Percentiles rank a stretch among this genome's conserved stretches.
Conservation (phyloP, 805 yeast genomes). For the Starmera dryadoides region DNA sequence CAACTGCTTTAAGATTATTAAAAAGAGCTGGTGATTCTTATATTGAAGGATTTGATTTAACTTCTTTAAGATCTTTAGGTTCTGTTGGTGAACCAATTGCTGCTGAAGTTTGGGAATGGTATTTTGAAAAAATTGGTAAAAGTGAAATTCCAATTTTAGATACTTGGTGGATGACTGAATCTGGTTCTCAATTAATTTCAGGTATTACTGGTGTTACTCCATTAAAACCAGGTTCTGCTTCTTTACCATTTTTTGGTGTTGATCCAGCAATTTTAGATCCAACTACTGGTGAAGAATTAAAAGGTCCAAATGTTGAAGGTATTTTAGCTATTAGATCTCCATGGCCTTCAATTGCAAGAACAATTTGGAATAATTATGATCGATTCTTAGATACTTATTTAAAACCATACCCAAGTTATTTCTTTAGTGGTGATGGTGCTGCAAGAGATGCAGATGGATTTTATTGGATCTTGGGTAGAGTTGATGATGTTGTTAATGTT, state of each 20-base stretch:
- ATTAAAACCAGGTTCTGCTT: conserved; percentile 95
- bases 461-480: conserved; percentile 97
- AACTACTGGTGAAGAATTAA: conserved; percentile 75
- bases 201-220: conserved; percentile 94
- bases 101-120: conserved; percentile 98
- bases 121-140: conserved; percentile 86
- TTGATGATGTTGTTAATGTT: conserved; percentile 96
- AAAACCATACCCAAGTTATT: conserved; percentile 86
- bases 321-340: conserved; percentile 83
- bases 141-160: conserved; percentile 86
- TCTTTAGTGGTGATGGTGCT: conserved; percentile 98
- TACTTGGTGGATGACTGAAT: conserved; percentile 99
- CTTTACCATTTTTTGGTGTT: conserved; percentile 94
- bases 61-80: conserved; percentile 86
- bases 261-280: conserved; percentile 91
- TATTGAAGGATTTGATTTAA: conserved; percentile 73
- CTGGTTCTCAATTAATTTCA: conserved; percentile 91
- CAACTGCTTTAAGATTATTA: conserved; percentile 92
- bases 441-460: conserved; percentile 95
- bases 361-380: conserved; percentile 83
- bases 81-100: conserved; percentile 99
- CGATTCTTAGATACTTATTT: conserved; percentile 89
- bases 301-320: conserved; percentile 91
- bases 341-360: conserved; percentile 99
- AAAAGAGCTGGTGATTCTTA: conserved; percentile 83